These are phyloP conservation scores for Boletus patriciae DNA, from an alignment of 768 basidiomycete species.

Conservation along the genomic window DNA sequence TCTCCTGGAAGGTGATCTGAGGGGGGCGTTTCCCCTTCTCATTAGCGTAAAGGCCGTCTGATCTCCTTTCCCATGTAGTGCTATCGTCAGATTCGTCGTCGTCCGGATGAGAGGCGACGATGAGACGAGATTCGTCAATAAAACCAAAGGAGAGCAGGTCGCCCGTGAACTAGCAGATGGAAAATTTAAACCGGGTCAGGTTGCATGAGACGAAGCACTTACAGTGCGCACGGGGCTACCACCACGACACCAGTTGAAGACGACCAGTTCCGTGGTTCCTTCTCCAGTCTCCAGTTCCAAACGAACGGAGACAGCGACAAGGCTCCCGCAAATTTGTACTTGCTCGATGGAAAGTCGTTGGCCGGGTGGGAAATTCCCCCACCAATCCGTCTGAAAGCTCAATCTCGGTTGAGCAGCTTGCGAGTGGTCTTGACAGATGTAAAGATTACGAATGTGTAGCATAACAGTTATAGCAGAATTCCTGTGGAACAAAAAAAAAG, in stretches of 20 bases:
- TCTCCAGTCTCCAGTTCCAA: slow-evolving; percentile 35
- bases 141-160: slow-evolving; percentile 35
- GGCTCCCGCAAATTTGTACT: slow-evolving; percentile 29
- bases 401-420: slow-evolving; percentile 35
- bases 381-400: slow-evolving; percentile 36
- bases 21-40: slow-evolving; percentile 35
- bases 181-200: neutral
- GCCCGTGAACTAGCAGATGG: slow-evolving; percentile 22
- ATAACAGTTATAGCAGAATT: slow-evolving; percentile 26
- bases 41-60: slow-evolving; percentile 32
- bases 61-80: slow-evolving; percentile 27
- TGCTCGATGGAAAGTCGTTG: slow-evolving; percentile 34
- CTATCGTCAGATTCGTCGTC: slow-evolving; percentile 35
- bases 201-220: slow-evolving; percentile 2
- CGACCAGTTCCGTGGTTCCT: slow-evolving; percentile 30
- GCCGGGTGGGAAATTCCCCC: slow-evolving; percentile 33
- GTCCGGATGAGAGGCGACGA: slow-evolving; percentile 32
- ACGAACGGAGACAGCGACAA: slow-evolving; percentile 28
- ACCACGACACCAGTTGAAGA: slow-evolving; percentile 33
- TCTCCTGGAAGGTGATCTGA: slow-evolving; percentile 27
- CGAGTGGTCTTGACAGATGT: slow-evolving; percentile 56
- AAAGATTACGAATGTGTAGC: slow-evolving; percentile 55
- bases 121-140: slow-evolving; percentile 25
- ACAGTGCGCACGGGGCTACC: slow-evolving; percentile 30
- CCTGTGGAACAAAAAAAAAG: slow-evolving; percentile 13